Percentiles rank a stretch among this genome's conserved stretches.
Evolutionary conservation across 164 flowering plant species (phyloP).

Genomic region (Hamamelis virginiana): DNA sequence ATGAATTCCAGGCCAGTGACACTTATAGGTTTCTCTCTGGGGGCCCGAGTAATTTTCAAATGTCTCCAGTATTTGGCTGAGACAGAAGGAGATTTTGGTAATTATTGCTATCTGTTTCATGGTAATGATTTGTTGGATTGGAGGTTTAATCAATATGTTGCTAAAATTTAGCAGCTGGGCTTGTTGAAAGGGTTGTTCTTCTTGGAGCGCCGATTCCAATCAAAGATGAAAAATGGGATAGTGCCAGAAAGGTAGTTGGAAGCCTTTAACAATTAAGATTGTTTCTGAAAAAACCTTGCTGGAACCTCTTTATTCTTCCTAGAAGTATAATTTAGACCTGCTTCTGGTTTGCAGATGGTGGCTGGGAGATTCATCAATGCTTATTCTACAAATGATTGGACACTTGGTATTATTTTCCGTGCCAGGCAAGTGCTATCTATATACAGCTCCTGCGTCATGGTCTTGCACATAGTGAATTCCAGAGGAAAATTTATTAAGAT

Average conservation of each 20-base stretch:
- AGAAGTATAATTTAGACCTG: too few relatives aligned
- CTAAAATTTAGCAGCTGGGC: constrained; percentile 46
- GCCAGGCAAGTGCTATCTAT: too few relatives aligned
- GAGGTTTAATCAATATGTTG: too few relatives aligned
- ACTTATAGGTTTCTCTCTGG: constrained; percentile 89
- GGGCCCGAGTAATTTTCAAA: constrained; percentile 91
- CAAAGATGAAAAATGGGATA: constrained; percentile 78
- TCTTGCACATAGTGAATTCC: too few relatives aligned
- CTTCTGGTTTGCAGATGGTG: constrained; percentile 56
- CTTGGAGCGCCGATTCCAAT: constrained; percentile 96
- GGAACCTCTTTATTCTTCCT: too few relatives aligned
- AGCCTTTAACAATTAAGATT: not conserved
- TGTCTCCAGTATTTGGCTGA: constrained; percentile 82
- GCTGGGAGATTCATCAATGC: constrained; percentile 94
- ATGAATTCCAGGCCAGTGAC: constrained; percentile 84
- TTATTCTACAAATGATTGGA: constrained; percentile 88
- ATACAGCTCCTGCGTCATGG: too few relatives aligned
- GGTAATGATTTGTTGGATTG: too few relatives aligned
- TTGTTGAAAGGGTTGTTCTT: constrained; percentile 93
- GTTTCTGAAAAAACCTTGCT: too few relatives aligned
- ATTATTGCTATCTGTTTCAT: not conserved
- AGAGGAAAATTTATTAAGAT: too few relatives aligned
- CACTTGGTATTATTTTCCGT: constrained; percentile 90
- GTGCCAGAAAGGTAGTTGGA: constrained; percentile 65
- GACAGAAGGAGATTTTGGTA: constrained; percentile 52